Evolutionary conservation across 352 stramenopile genomes (phyloP), one percentile per base, ranked within the genome.

Genomic region (Phytophthora sp.): DNA sequence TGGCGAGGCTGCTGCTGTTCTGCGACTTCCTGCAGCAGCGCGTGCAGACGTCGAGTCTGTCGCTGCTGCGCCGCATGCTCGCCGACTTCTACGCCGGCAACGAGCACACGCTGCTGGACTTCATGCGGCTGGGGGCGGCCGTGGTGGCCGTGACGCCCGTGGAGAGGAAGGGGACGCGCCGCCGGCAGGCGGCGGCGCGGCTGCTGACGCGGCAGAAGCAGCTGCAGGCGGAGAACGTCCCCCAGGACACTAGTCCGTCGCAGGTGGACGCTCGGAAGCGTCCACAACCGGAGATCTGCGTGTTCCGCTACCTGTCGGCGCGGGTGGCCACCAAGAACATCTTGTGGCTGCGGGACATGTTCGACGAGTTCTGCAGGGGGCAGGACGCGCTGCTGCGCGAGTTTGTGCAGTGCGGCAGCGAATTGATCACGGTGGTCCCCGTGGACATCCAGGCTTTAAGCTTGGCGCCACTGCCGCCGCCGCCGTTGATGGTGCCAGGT

Each of bases 321-420:
- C 69, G 68, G 12, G 68, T 81, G n/a, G 56, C 43, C 17, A 78
- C 68, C n/a, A 76, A 66, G 39, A 77, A 81, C 65, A 63, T 81
- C 26, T 20, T 70, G 43, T 73, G 59, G 69, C 41, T 82, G 20
- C 30, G 59, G 10, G 45, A 68, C 12, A 66, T 82, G 28, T 77
- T 63, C 45, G 5, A 50, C 9, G 69, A 82, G 20, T 82, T 79
- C 24, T 69, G 58, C 28, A 49, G 31, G 3, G 69, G 73, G 5
- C 43, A 60, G 0, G 57, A 78, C 11, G n/a, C 45, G 1, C 24
- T 63, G 17, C 15, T 82, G 11, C 12, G 28, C 3, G 61, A 65
- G 43, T 79, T 79, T 35, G 18, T 75, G 18, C 43, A 38, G 2
- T 44, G 42, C 1, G 66, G 65, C 6, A 20, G 46, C n/a, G 52